Conservation (phyloP, 1,284 basidiomycete genomes). For the Moesziomyces globuligerus region DNA sequence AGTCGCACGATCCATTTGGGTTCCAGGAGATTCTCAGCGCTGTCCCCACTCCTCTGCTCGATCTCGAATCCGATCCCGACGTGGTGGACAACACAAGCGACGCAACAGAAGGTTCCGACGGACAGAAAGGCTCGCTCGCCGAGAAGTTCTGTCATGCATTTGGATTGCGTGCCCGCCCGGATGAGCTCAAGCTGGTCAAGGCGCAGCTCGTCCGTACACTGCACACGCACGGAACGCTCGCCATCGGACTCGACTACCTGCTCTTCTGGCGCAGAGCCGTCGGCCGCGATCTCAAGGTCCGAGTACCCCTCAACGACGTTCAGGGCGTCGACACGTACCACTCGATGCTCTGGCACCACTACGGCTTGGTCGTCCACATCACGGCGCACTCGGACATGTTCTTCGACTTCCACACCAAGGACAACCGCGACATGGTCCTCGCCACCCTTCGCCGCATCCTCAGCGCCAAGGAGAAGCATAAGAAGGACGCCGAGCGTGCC, state of each 20-base stretch:
- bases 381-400: slow-evolving; percentile 50
- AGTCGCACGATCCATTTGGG: slow-evolving; percentile 1
- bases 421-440: slow-evolving; percentile 44
- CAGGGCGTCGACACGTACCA: slow-evolving; percentile 41
- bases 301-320: slow-evolving; percentile 55
- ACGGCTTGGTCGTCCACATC: slow-evolving; percentile 56
- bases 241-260: slow-evolving; percentile 54
- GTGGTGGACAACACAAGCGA: slow-evolving; percentile 8
- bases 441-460: slow-evolving; percentile 23
- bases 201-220: slow-evolving; percentile 53
- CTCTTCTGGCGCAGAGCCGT: slow-evolving; percentile 56
- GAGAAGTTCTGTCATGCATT: slow-evolving; percentile 44
- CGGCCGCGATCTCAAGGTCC: slow-evolving; percentile 50
- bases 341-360: slow-evolving; percentile 56
- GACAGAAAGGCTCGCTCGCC: slow-evolving; percentile 15
- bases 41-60: slow-evolving; percentile 32
- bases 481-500: slow-evolving; percentile 9
- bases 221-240: slow-evolving; percentile 55
- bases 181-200: slow-evolving; percentile 48
- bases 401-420: slow-evolving; percentile 51
- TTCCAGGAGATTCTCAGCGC: slow-evolving; percentile 11
- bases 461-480: slow-evolving; percentile 15
- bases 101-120: slow-evolving; percentile 10
- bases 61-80: slow-evolving; percentile 23
- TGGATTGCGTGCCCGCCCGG: slow-evolving; percentile 30